Conservation (phyloP, 1,284 basidiomycete species). For the Cutaneotrichosporon mucoides region DNA sequence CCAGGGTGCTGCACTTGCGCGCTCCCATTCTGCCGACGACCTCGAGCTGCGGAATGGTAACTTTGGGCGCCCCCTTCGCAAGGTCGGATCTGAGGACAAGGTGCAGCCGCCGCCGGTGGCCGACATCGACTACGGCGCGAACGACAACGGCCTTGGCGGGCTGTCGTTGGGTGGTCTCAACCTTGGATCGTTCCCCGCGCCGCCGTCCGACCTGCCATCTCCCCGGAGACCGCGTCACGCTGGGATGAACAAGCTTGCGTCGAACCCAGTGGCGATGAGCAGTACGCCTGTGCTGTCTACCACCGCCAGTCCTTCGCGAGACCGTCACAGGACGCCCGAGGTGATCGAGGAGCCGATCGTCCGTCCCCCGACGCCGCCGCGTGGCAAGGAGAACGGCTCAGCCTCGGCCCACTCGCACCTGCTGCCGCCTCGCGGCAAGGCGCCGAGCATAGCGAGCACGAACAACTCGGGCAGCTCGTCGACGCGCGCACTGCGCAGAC, state of each 20-base stretch:
- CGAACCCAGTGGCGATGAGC: not conserved
- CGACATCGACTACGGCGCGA: not conserved
- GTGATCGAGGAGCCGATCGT: too few species aligned
- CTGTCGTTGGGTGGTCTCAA: slow-evolving; percentile 3
- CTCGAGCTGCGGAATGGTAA: not conserved
- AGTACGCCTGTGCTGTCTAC: not conserved
- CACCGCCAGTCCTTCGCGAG: too few species aligned
- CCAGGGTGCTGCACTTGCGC: slow-evolving; percentile 7
- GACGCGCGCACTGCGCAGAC: slow-evolving; percentile 12
- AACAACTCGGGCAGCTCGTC: not conserved
- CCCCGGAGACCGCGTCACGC: not conserved
- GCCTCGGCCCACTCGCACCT: too few species aligned
- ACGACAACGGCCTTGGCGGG: not conserved
- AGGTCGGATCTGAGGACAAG: not conserved
- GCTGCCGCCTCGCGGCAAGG: not conserved
- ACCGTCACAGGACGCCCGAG: too few species aligned
- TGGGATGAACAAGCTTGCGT: not conserved
- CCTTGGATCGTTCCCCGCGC: slow-evolving; percentile 13
- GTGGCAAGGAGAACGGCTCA: too few species aligned
- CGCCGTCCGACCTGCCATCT: slow-evolving; percentile 15
- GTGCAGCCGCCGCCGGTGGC: not conserved
- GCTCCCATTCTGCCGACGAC: slow-evolving; percentile 11
- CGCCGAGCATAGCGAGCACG: slow-evolving; percentile 5
- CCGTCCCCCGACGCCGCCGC: too few species aligned
- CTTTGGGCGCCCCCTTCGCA: not conserved